phyloP scores from a whole-genome alignment of 2,329 filamentous ascomycete species.

The Escovopsis weberi region DNA sequence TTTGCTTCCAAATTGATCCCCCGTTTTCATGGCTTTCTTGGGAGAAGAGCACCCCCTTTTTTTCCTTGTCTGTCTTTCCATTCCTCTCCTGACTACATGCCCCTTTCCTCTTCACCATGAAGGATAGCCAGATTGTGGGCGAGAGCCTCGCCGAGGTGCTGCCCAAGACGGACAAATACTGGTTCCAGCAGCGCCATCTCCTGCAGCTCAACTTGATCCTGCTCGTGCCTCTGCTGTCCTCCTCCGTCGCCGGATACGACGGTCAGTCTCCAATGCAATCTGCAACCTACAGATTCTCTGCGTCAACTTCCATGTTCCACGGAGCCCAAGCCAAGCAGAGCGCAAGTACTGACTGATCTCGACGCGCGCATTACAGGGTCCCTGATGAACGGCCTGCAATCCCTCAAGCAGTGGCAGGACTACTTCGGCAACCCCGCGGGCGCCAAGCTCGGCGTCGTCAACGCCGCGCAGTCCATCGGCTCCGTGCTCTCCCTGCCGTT shows the following conservation, averaged over 20 bases:
- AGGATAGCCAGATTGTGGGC: slow-evolving; percentile 17
- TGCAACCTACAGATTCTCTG: too few species aligned
- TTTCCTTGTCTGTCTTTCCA: neutral
- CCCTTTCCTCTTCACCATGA: slow-evolving; percentile 10
- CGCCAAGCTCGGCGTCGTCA: slow-evolving; percentile 36
- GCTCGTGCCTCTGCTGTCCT: slow-evolving; percentile 18
- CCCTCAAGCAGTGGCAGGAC: slow-evolving; percentile 38
- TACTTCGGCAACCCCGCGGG: slow-evolving; percentile 40
- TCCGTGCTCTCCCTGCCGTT: slow-evolving; percentile 29
- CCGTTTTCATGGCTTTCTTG: too few species aligned
- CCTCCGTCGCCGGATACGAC: neutral
- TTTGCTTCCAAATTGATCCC: too few species aligned
- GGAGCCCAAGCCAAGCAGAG: too few species aligned
- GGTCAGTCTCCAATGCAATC: neutral
- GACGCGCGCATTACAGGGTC: slow-evolving; percentile 16
- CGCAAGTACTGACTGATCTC: too few species aligned
- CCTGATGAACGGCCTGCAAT: slow-evolving; percentile 43
- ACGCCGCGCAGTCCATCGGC: slow-evolving; percentile 39
- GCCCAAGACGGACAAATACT: slow-evolving; percentile 24
- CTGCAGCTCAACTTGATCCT: slow-evolving; percentile 29
- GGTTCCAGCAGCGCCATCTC: slow-evolving; percentile 16
- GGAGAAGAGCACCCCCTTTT: neutral
- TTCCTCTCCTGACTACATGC: neutral
- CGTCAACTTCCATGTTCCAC: too few species aligned
- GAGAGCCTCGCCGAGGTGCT: slow-evolving; percentile 17